Percentiles rank a stretch among this genome's conserved stretches.
Conservation (phyloP, 2,329 filamentous ascomycete genomes). For the Cercospora sp. region DNA sequence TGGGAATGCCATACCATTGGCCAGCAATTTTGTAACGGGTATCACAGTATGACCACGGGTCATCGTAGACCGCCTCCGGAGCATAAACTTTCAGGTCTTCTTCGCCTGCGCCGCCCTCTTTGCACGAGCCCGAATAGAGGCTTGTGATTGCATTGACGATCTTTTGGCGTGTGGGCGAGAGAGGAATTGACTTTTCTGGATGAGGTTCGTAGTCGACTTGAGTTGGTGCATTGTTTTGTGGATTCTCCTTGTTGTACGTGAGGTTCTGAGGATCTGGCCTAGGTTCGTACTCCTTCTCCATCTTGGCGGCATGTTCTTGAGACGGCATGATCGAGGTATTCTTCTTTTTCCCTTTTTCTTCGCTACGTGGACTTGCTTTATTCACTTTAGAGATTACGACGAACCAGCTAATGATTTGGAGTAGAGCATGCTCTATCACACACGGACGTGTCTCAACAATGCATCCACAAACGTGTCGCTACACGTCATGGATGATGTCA, state of each 20-base stretch:
- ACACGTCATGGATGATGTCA: constrained; percentile 7
- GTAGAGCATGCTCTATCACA: not conserved
- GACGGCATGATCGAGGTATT: not conserved
- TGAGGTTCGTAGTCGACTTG: constrained; percentile 47
- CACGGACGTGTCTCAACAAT: not conserved
- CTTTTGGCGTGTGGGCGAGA: constrained; percentile 40
- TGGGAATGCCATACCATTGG: constrained; percentile 49
- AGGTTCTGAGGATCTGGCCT: constrained; percentile 33
- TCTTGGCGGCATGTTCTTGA: not conserved
- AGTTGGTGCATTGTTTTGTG: constrained; percentile 30
- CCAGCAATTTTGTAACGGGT: constrained; percentile 53
- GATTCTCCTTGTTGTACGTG: constrained; percentile 32
- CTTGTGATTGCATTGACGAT: constrained; percentile 48
- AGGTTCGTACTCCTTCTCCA: constrained; percentile 4
- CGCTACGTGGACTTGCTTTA: not conserved
- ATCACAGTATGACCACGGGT: constrained; percentile 51
- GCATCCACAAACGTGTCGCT: not conserved
- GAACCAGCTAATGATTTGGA: not conserved
- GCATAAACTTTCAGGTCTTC: constrained; percentile 53
- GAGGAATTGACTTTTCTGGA: constrained; percentile 39
- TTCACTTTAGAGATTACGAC: not conserved
- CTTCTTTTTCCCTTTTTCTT: not conserved
- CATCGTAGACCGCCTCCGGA: constrained; percentile 49
- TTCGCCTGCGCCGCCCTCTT: constrained; percentile 31
- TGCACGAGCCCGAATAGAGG: constrained; percentile 45